Conservation (phyloP, 2,329 filamentous ascomycete species). For the Colletotrichum cereale region DNA sequence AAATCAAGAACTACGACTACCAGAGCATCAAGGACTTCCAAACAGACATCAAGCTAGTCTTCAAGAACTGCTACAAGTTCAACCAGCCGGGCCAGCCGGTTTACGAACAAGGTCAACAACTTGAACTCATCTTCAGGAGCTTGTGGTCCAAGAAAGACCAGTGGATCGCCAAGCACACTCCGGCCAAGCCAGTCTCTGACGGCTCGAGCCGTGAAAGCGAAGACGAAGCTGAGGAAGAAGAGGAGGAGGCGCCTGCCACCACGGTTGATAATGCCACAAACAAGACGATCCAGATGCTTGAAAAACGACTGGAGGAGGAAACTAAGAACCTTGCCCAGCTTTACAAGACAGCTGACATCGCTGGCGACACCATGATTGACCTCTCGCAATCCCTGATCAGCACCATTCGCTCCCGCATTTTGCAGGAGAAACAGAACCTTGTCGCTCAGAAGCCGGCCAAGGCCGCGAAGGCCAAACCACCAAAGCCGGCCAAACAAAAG, state of each 20-base stretch:
- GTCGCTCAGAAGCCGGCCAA: conserved; percentile 67
- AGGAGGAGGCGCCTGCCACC: conserved; percentile 72
- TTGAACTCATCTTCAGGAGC: conserved; percentile 80
- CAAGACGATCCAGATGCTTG: conserved; percentile 64
- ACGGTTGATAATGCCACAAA: conserved; percentile 56
- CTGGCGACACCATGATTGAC: conserved; percentile 65
- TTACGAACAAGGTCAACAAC: conserved; percentile 75
- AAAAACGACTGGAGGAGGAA: conserved; percentile 66
- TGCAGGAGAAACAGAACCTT: conserved; percentile 77
- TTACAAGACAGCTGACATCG: conserved; percentile 61
- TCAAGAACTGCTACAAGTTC: conserved; percentile 92
- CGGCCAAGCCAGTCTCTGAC: conserved; percentile 63
- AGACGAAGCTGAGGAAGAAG: conserved; percentile 80
- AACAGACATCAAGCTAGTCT: conserved; percentile 83
- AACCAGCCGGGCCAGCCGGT: conserved; percentile 82
- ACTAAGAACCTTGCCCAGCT: conserved; percentile 69
- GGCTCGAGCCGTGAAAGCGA: conserved; percentile 75
- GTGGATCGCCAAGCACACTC: conserved; percentile 83
- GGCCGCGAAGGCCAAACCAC: conserved; percentile 66
- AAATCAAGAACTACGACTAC: conserved; percentile 84
- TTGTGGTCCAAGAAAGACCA: conserved; percentile 84
- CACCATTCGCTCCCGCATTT: conserved; percentile 78
- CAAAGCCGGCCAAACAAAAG: conserved; percentile 66
- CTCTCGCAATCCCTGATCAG: conserved; percentile 73
- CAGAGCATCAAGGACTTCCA: conserved; percentile 87